Evolutionary conservation across 371 early-diverging fungal genomes (phyloP), one percentile per base, ranked within the genome.

Genomic region (Syncephalastrum monosporum): DNA sequence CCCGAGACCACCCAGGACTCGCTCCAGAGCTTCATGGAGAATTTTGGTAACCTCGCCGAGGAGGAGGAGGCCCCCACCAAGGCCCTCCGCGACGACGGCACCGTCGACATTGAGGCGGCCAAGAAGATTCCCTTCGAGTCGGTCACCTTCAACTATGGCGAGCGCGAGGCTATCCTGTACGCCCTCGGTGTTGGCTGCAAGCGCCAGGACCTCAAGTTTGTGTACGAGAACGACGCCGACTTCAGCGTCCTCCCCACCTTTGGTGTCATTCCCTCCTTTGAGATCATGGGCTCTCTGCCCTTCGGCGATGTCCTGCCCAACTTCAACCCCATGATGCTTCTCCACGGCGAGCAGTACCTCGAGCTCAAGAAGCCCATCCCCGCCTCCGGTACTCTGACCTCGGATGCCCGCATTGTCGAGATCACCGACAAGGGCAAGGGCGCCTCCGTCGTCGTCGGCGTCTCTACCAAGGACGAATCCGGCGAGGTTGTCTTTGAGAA

Each of bases 261-360:
- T 69, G 94, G 91, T 17, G 96, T 97, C 43, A 83, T 96, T 54
- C 90, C 95, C 4, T 84, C 88, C n/a, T 91, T 96, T 69, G 65
- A 72, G 29, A 77, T 82, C 50, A 83, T 88, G 84, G 78, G 79
- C 61, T 47, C 74, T 15, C 75, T 90, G 45, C 84, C 87, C 13
- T 86, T 93, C 58, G 85, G 83, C 47, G 87, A 90, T 44, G 81
- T 88, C 60, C 59, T 97, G 52, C 94, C 94, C 16, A 72, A 90
- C 58, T 98, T 93, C 77, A 95, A 97, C 77, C 96, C 95, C 41
- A 96, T 96, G 96, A 93, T 93, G 93, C 83, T 98, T 60, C 82
- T 98, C 56, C 99, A 98, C 73, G 98, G 97, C 58, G 98, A 98
- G 74, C 98, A 98, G 76, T 97, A 88, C 81, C 74, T 95, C 50